These are phyloP conservation scores for Miamiensis avidus DNA, from an alignment of 169 alveolate genomes.

Conservation along the genomic window DNA sequence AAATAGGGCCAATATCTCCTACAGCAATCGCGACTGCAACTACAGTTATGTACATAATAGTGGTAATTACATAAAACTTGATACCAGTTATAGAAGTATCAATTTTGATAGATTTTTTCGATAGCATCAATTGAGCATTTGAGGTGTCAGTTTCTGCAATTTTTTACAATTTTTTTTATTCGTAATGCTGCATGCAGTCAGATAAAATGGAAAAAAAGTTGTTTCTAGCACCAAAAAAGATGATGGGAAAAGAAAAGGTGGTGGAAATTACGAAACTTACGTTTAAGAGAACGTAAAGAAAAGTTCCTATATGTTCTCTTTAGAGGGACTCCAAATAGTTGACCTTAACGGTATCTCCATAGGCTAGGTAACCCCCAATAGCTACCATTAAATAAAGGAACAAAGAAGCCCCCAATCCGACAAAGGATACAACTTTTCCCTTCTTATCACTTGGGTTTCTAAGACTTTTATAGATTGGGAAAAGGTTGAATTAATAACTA, in stretches of 20 bases:
- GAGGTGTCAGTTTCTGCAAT: no score
- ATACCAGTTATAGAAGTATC: background rate
- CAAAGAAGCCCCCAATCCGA: background rate
- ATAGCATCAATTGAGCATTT: no score
- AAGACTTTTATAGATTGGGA: background rate
- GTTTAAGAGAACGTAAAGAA: background rate
- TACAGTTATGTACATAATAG: background rate
- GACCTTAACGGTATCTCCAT: background rate
- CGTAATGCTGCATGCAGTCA: background rate
- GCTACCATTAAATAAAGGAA: background rate
- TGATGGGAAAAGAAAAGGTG: background rate
- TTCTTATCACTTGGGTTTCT: background rate
- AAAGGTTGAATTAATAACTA: background rate
- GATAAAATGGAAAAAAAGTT: background rate
- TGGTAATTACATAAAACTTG: background rate
- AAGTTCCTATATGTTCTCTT: background rate
- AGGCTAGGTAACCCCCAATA: background rate
- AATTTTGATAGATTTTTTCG: background rate
- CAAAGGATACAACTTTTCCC: background rate
- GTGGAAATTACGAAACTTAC: background rate
- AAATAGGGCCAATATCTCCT: background rate
- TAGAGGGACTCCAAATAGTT: background rate
- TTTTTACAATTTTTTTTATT: no score
- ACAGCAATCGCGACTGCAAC: background rate
- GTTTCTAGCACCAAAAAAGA: background rate